These are phyloP conservation scores for Pseudoscleropodium purum DNA, from an alignment of 225 moss, liverwort and hornwort genomes.

Conservation along the genomic window DNA sequence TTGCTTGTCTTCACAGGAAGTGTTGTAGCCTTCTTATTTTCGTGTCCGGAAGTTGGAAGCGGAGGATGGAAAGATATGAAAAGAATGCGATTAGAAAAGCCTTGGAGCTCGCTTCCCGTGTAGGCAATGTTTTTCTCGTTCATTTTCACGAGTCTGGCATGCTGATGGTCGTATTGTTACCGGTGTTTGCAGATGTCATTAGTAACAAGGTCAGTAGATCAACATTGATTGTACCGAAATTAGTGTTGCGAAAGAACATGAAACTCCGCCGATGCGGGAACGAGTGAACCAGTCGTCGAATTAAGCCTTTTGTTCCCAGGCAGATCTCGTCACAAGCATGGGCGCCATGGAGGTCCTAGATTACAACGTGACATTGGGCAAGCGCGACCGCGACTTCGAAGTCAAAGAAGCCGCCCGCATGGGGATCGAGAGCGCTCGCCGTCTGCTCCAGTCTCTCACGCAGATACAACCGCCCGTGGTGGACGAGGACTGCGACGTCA, in stretches of 20 bases:
- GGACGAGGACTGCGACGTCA: conserved; percentile 43
- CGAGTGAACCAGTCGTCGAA: not conserved
- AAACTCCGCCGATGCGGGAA: not conserved
- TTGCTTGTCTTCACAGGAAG: not conserved
- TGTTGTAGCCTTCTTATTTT: not conserved
- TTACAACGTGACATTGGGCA: conserved; percentile 43
- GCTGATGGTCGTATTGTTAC: not conserved
- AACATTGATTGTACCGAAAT: not conserved
- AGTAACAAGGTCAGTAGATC: not conserved
- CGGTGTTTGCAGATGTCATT: not conserved
- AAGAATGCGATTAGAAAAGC: not conserved
- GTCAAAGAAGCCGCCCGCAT: conserved; percentile 67
- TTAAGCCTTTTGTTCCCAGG: not conserved
- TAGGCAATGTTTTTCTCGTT: not conserved
- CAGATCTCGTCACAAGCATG: conserved; percentile 2
- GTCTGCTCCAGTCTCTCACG: conserved; percentile 73
- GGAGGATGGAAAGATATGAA: not conserved
- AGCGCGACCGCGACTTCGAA: conserved; percentile 53
- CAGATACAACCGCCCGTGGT: conserved; percentile 29
- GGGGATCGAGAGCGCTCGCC: conserved; percentile 79
- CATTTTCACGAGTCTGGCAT: not conserved
- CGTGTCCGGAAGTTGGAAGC: not conserved
- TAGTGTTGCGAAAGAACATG: not conserved
- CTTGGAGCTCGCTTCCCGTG: not conserved
- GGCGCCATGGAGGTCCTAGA: conserved; percentile 72